Conservation (phyloP, 1,284 basidiomycete species). For the Naganishia liquefaciens region DNA sequence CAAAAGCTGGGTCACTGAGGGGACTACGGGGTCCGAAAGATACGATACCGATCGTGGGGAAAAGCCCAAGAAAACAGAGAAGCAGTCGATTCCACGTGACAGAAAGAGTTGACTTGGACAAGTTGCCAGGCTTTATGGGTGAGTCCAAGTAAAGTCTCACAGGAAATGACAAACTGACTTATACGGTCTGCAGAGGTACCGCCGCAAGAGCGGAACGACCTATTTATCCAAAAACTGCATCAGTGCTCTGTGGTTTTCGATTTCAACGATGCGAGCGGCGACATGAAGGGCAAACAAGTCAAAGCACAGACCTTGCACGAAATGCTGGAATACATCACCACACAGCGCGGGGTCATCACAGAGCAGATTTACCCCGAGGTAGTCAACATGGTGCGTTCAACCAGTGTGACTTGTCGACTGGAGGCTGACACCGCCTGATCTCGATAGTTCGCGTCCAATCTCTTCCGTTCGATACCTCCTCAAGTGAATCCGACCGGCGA, state of each 20-base stretch:
- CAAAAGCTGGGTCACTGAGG: conserved; percentile 55
- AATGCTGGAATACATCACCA: conserved; percentile 99
- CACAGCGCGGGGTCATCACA: conserved; percentile 92
- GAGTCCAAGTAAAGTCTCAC: conserved; percentile 45
- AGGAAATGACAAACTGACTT: conserved; percentile 1
- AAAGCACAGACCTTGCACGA: conserved; percentile 97
- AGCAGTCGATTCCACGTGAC: conserved; percentile 94
- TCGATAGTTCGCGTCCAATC: conserved; percentile 85
- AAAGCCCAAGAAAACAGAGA: conserved; percentile 91
- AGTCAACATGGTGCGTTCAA: conserved; percentile 83
- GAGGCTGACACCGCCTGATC: conserved; percentile 7
- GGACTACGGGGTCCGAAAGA: conserved; percentile 54
- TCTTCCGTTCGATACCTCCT: conserved; percentile 99
- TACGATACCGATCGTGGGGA: conserved; percentile 89
- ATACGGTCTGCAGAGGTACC: conserved; percentile 74
- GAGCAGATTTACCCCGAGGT: conserved; percentile 99
- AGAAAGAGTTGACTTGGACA: conserved; percentile 94
- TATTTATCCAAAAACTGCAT: conserved; percentile 92
- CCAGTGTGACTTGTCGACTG: neutral
- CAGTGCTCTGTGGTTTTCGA: conserved; percentile 98
- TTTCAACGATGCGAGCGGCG: conserved; percentile 95
- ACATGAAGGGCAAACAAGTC: conserved; percentile 96
- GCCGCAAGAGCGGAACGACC: conserved; percentile 79
- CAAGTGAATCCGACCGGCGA: conserved; percentile 97
- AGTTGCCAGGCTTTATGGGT: conserved; percentile 91